Conservation (phyloP, 306 rosid species). For the Comarum palustre region DNA sequence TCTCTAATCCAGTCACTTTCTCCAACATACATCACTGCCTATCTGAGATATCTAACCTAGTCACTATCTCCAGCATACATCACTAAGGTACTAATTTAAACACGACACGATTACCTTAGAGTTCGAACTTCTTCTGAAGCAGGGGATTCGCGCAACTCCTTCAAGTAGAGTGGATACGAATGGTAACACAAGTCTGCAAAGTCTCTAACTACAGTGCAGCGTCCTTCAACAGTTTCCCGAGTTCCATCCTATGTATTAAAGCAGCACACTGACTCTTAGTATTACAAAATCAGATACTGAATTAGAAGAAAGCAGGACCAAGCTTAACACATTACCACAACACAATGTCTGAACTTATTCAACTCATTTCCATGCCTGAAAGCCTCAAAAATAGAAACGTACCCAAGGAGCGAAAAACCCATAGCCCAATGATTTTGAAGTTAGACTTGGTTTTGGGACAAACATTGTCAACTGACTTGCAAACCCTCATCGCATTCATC, state of each 20-base stretch:
- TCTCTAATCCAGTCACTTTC: not conserved
- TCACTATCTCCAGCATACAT: not conserved
- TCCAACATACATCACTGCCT: not conserved
- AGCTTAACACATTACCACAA: conserved; percentile 45
- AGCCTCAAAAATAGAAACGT: conserved; percentile 86
- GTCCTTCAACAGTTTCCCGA: conserved; percentile 73
- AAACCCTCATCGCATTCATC: not conserved
- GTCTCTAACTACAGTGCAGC: conserved; percentile 85
- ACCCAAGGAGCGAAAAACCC: conserved; percentile 86
- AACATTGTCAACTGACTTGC: not conserved
- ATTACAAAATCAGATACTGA: conserved; percentile 17
- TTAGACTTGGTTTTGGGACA: not conserved
- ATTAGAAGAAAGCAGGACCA: conserved; percentile 1
- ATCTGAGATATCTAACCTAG: not conserved
- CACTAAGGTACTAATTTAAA: not conserved
- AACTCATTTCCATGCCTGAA: conserved; percentile 58
- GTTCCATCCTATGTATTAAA: conserved; percentile 63
- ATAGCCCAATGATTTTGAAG: conserved; percentile 41
- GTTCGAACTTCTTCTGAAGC: conserved; percentile 44
- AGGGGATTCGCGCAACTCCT: conserved; percentile 67
- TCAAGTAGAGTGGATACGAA: conserved; percentile 66
- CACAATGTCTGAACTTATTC: conserved; percentile 53
- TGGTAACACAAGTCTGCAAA: conserved; percentile 75
- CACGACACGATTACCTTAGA: conserved; percentile 45
- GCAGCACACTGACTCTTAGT: conserved; percentile 4